A percentile compares a stretch with the other conserved stretches of the same genome.
These are phyloP conservation scores for Coemansia sp. DNA, from an alignment of 192 early-diverging fungal species.

Conservation along the genomic window DNA sequence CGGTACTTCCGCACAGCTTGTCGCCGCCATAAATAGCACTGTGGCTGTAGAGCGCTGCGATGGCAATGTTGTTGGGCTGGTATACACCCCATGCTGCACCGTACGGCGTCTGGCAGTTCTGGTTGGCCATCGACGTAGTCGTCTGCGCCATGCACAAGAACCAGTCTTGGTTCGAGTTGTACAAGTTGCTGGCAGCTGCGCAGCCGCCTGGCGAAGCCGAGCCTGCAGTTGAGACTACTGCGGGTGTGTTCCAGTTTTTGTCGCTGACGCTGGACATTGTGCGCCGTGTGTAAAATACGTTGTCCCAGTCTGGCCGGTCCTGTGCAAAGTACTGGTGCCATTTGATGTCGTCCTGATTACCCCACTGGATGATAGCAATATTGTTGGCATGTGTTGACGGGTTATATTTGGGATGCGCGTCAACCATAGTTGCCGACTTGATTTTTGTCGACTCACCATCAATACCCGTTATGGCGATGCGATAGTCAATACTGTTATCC, in stretches of 20 bases:
- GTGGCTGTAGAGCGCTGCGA: slow-evolving; percentile 45
- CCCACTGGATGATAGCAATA: slow-evolving; percentile 34
- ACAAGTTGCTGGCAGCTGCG: slow-evolving; percentile 31
- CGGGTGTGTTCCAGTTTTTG: slow-evolving; percentile 20
- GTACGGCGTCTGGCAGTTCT: slow-evolving; percentile 37
- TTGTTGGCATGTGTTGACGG: slow-evolving; percentile 41
- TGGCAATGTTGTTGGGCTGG: slow-evolving; percentile 37
- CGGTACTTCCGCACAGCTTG: slow-evolving; percentile 28
- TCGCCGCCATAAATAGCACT: slow-evolving; percentile 22
- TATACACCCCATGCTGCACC: slow-evolving; percentile 36
- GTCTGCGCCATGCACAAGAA: slow-evolving; percentile 31
- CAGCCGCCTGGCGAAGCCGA: slow-evolving; percentile 19
- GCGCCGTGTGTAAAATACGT: slow-evolving; percentile 25
- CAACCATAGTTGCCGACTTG: slow-evolving; percentile 23
- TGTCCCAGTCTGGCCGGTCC: slow-evolving; percentile 25
- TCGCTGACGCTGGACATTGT: slow-evolving; percentile 24
- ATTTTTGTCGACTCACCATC: slow-evolving; percentile 7
- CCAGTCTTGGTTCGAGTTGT: slow-evolving; percentile 30
- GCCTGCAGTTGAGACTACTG: slow-evolving; percentile 2
- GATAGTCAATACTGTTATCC: slow-evolving; percentile 34
- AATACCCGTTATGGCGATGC: slow-evolving; percentile 19
- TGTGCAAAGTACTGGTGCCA: slow-evolving; percentile 26
- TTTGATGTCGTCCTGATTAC: neutral
- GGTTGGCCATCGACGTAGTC: slow-evolving; percentile 28
- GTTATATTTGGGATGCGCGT: slow-evolving; percentile 40